Evolutionary conservation across 495 filamentous ascomycete species (phyloP).

Genomic region (Daldinia loculata): DNA sequence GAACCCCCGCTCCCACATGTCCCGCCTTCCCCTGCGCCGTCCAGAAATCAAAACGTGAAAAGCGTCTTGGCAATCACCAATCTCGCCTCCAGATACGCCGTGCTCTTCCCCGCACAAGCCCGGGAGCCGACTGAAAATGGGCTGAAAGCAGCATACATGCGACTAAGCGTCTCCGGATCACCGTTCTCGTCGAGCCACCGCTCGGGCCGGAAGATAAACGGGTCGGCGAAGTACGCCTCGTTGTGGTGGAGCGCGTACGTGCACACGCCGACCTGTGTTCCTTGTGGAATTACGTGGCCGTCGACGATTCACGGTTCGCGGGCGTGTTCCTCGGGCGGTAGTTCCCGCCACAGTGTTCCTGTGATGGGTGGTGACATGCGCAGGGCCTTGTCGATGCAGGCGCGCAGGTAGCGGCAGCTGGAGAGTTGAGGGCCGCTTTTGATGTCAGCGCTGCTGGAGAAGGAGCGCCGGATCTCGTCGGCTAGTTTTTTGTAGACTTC

Average conservation of each 20-base stretch:
- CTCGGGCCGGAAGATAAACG: constrained; percentile 60
- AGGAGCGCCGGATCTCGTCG: constrained; percentile 51
- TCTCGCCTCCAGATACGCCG: constrained; percentile 47
- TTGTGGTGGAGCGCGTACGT: constrained; percentile 67
- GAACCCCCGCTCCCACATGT: not conserved
- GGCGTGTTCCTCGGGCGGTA: not conserved
- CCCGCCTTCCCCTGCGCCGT: not conserved
- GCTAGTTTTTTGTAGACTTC: constrained; percentile 50
- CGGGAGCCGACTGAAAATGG: constrained; percentile 56
- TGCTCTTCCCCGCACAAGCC: constrained; percentile 39
- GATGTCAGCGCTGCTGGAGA: constrained; percentile 51
- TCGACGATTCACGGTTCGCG: constrained; percentile 10
- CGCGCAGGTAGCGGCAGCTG: constrained; percentile 53
- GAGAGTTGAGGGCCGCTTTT: constrained; percentile 51
- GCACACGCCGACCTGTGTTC: constrained; percentile 62
- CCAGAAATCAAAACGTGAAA: constrained; percentile 20
- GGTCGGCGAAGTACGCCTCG: constrained; percentile 60
- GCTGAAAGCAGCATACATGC: constrained; percentile 45
- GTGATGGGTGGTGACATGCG: constrained; percentile 63
- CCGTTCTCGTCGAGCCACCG: constrained; percentile 59
- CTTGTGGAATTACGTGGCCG: constrained; percentile 46
- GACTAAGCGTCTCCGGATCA: constrained; percentile 22
- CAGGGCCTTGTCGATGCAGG: constrained; percentile 55
- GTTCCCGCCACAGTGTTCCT: constrained; percentile 56
- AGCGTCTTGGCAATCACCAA: constrained; percentile 44